Evolutionary conservation across 495 filamentous ascomycete genomes (phyloP).

Genomic region (Aspergillus nanangensis): DNA sequence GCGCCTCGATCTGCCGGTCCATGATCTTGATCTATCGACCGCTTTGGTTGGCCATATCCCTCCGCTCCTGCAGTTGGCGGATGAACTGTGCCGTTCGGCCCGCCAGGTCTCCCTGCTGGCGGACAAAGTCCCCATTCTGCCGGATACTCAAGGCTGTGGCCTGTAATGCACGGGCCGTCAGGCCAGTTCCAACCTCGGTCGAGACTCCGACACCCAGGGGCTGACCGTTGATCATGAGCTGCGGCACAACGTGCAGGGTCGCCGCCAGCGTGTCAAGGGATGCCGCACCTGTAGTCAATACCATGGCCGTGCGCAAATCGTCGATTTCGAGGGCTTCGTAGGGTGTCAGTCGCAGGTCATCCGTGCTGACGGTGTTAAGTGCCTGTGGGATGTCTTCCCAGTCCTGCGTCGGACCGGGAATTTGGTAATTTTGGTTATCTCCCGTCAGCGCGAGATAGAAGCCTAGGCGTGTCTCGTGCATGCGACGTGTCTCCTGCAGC

Average conservation of each 20-base stretch:
- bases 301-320: not conserved
- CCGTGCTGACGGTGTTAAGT: not conserved
- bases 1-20: slow-evolving; percentile 23
- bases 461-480: slow-evolving; percentile 3
- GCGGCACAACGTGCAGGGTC: not conserved
- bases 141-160: too few species aligned
- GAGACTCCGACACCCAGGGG: slow-evolving; percentile 5
- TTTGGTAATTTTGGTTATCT: not conserved
- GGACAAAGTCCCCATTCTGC: not conserved
- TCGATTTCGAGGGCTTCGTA: slow-evolving; percentile 4
- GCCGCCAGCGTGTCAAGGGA: not conserved
- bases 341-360: slow-evolving; percentile 5
- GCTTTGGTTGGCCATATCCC: slow-evolving; percentile 18
- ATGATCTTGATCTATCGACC: slow-evolving; percentile 25
- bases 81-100: slow-evolving; percentile 1
- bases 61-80: slow-evolving; percentile 22
- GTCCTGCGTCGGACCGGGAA: not conserved
- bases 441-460: slow-evolving; percentile 12
- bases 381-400: slow-evolving; percentile 10
- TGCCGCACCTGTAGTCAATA: not conserved
- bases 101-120: not conserved
- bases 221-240: not conserved
- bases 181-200: not conserved
- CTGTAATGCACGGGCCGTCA: too few species aligned
- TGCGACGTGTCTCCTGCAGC: slow-evolving; percentile 9